Base-by-base conservation (phyloP, 164 flowering plant species). In the Vitis rupestris region DNA sequence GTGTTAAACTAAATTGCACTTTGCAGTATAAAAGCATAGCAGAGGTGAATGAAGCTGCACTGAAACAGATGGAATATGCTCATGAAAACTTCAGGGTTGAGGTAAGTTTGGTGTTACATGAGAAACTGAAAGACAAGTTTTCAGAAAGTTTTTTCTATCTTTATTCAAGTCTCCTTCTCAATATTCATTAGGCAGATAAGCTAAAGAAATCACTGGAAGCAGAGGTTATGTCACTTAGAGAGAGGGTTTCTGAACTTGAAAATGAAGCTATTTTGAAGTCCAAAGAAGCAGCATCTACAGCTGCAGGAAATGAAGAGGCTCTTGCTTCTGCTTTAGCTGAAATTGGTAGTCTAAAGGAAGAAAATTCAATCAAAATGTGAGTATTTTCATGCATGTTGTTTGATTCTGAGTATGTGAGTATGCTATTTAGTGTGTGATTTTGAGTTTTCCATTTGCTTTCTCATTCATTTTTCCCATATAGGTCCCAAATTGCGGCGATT, bases 21-120 rank as follows among this genome's bases (percentile, higher is more conserved):
- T 74, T 58, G 60, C 85, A 95, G 97, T 95, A 88, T 76, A 95
- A 95, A 80, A 85, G 81, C 74, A 91, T 95, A 56, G 97, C 99
- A 23, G 83, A 91, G 65, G 97, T 85, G 61, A 91, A 91, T 81
- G 99, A 93, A 83, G 83, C 76, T 63, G 97, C 97, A 50, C 56
- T 95, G 66, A 90, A 83, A 70, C 91, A 95, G 79, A 88, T 95
- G 78, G 98, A 95, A 78, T 57, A 62, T 70, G 89, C 92, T 56
- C 88, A 88, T 82, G 91, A 89, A 62, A 81, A 65, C 50, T 90
- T 82, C 75, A 95, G 84, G 74, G 71, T 70, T 61, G 95, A 93
- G 94, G 98, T 91, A 78, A 4, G 11, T 61, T 13, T 61, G 3
- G 59, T 57, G 27, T 56, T 61, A 48, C 50, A 16, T 12, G 31